Evolutionary conservation across 495 filamentous ascomycete genomes (phyloP).

Genomic region (Penicillium lagena): DNA sequence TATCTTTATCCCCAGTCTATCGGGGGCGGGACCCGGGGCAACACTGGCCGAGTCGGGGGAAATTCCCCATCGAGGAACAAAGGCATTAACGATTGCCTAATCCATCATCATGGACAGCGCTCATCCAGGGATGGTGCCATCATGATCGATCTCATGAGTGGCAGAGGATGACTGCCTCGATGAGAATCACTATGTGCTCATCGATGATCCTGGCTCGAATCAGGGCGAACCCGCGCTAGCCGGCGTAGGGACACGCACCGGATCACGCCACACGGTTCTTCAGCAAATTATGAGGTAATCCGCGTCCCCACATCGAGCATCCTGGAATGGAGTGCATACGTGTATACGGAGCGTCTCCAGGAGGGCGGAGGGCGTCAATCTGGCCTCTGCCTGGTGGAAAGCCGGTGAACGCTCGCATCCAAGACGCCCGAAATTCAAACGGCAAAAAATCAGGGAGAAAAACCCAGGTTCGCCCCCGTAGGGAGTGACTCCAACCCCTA

Average conservation of each 20-base stretch:
- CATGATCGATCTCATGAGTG: background rate
- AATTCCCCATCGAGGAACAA: background rate
- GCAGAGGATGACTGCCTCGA: too few species aligned
- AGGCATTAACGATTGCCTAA: too few species aligned
- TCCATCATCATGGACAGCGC: too few species aligned
- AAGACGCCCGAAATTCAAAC: too few species aligned
- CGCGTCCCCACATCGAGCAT: constrained; percentile 11
- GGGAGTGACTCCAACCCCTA: constrained; percentile 3
- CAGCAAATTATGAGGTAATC: constrained; percentile 15
- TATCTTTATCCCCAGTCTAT: constrained; percentile 17
- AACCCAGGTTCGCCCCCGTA: constrained; percentile 9
- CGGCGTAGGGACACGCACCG: constrained; percentile 18
- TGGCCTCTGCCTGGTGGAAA: too few species aligned
- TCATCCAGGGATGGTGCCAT: background rate
- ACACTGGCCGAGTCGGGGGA: constrained; percentile 1
- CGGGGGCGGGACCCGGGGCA: background rate
- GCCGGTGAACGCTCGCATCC: too few species aligned
- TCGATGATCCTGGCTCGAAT: constrained; percentile 20
- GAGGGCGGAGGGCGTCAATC: too few species aligned
- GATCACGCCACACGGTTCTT: constrained; percentile 22
- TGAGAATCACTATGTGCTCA: constrained; percentile 8
- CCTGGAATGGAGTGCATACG: constrained; percentile 5
- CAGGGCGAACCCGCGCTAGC: constrained; percentile 20
- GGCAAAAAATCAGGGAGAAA: too few species aligned
- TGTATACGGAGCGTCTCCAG: background rate